Conservation (phyloP, 129 eudicot species). For the Smallanthus sonchifolius region DNA sequence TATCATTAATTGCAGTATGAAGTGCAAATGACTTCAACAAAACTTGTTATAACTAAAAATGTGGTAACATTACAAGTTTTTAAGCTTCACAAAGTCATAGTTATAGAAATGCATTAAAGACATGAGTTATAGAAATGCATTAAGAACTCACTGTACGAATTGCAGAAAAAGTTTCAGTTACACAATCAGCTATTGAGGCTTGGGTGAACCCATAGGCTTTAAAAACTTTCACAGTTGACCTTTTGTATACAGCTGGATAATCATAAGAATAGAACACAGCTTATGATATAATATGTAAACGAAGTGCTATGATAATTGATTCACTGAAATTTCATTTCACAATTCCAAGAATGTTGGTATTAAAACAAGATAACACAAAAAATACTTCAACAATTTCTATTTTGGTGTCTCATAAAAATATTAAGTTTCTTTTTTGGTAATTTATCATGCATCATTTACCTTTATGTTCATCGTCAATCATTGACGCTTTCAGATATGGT, state of each 20-base stretch:
- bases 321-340: not conserved
- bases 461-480: not conserved
- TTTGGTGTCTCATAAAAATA: not conserved
- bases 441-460: not conserved
- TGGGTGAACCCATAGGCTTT: conserved; percentile 91
- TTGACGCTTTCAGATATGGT: not conserved
- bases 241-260: conserved; percentile 73
- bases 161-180: conserved; percentile 89
- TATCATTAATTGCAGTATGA: not conserved
- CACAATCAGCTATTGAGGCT: conserved; percentile 88
- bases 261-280: conserved; percentile 5
- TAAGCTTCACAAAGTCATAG: conserved; percentile 4
- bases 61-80: not conserved
- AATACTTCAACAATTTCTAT: not conserved
- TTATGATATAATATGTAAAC: not conserved
- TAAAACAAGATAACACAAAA: not conserved
- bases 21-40: not conserved
- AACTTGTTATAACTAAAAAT: not conserved
- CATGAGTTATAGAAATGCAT: not conserved
- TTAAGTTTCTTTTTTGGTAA: not conserved
- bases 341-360: not conserved
- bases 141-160: conserved; percentile 79
- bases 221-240: conserved; percentile 82
- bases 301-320: conserved; percentile 8
- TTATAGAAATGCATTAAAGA: not conserved